A percentile compares a stretch with the other conserved stretches of the same genome.
Evolutionary conservation across 305 asterid genomes (phyloP).

Genomic region (Fraxinus ornus): DNA sequence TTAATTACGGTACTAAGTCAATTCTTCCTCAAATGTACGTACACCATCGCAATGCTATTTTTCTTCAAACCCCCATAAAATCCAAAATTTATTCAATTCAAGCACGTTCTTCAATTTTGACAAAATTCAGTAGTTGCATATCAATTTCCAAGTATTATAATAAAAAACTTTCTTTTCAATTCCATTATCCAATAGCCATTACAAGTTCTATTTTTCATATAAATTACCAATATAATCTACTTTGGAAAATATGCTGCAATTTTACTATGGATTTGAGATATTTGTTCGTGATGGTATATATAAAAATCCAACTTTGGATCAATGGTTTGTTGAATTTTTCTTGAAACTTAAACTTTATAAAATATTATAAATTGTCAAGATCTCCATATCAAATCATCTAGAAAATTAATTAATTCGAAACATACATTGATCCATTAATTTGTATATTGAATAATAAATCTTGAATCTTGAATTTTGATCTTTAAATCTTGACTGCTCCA

Average conservation of each 20-base stretch:
- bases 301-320: no score
- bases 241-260: neutral
- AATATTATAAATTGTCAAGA: no score
- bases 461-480: no score
- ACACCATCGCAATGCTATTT: neutral
- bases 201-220: no score
- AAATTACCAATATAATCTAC: neutral
- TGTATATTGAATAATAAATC: no score
- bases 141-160: neutral
- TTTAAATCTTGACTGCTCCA: no score
- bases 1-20: neutral
- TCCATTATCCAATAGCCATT: neutral
- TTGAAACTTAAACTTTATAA: no score
- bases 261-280: neutral
- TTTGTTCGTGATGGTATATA: neutral
- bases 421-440: no score
- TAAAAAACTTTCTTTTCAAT: no score
- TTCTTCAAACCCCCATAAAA: neutral
- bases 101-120: neutral
- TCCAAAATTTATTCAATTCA: neutral
- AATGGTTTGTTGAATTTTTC: no score
- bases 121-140: neutral
- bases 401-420: no score
- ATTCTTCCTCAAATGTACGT: neutral
- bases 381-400: no score